These are phyloP conservation scores for Cryptosporidium parvum DNA, from an alignment of 169 alveolate genomes.

Conservation along the genomic window DNA sequence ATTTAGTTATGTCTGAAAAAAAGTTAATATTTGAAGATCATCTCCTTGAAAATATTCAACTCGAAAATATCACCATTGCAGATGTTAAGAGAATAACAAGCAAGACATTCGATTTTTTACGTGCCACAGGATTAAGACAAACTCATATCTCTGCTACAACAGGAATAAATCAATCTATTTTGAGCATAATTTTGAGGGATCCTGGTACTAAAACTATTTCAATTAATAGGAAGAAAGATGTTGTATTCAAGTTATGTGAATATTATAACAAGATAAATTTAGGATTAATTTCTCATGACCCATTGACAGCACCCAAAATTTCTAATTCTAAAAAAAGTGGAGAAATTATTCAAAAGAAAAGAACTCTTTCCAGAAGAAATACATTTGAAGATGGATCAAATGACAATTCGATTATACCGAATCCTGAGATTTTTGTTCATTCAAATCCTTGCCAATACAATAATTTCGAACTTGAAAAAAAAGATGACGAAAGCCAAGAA, in stretches of 20 bases:
- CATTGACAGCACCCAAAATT: conserved; percentile 73
- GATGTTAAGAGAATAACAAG: conserved; percentile 64
- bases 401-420: background rate
- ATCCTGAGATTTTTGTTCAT: background rate
- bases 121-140: conserved; percentile 53
- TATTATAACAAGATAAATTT: conserved; percentile 46
- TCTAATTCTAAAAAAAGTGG: conserved; percentile 22
- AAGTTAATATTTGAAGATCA: conserved; percentile 42
- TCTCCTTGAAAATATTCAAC: conserved; percentile 23
- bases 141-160: conserved; percentile 70
- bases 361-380: conserved; percentile 24
- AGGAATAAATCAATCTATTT: conserved; percentile 69
- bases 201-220: conserved; percentile 55
- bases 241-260: conserved; percentile 36
- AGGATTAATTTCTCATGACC: conserved; percentile 59
- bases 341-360: background rate
- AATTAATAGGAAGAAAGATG: conserved; percentile 51
- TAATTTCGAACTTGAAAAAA: background rate
- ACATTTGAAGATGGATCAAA: background rate
- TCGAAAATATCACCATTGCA: conserved; percentile 26
- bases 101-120: conserved; percentile 64
- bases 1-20: background rate
- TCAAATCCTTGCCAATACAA: background rate
- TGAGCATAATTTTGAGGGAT: conserved; percentile 45
- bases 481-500: background rate